Percentiles rank a stretch among this genome's conserved stretches.
phyloP scores from a whole-genome alignment of 2,329 filamentous ascomycete species.

The Penicillium frequentans region DNA sequence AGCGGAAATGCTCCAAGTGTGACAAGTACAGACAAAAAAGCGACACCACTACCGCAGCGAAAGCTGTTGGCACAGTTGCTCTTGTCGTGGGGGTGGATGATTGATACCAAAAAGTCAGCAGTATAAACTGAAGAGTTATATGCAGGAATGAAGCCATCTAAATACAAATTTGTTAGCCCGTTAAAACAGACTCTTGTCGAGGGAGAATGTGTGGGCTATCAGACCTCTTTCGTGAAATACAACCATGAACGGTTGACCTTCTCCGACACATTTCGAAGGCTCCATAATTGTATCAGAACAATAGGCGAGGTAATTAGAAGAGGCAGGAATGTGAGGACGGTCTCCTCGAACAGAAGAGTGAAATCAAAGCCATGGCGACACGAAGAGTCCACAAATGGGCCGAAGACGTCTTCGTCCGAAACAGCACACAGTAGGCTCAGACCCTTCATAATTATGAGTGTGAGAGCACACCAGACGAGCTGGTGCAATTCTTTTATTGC shows the following conservation, averaged over 20 bases:
- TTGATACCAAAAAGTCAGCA: constrained; percentile 14
- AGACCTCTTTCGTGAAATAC: constrained; percentile 16
- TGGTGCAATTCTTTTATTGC: neutral
- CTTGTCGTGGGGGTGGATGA: constrained; percentile 10
- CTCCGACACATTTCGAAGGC: constrained; percentile 4
- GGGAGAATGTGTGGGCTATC: neutral
- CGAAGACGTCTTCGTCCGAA: constrained; percentile 25
- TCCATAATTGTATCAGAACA: constrained; percentile 7
- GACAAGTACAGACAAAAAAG: constrained; percentile 12
- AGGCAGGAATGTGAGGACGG: constrained; percentile 23
- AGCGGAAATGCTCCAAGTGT: constrained; percentile 20
- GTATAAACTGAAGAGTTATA: constrained; percentile 10
- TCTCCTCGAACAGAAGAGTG: constrained; percentile 32
- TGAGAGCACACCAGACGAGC: neutral
- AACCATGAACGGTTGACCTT: constrained; percentile 23
- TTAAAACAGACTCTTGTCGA: neutral
- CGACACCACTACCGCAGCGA: constrained; percentile 3
- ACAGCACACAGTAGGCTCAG: constrained; percentile 11
- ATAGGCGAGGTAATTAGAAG: neutral
- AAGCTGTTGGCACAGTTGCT: constrained; percentile 11
- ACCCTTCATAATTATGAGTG: constrained; percentile 5
- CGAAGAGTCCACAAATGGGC: constrained; percentile 22
- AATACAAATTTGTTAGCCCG: neutral
- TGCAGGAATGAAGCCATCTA: constrained; percentile 12
- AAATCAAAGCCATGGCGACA: constrained; percentile 33